phyloP scores from a whole-genome alignment of 805 yeast genomes.

The Babjeviella inositovora region DNA sequence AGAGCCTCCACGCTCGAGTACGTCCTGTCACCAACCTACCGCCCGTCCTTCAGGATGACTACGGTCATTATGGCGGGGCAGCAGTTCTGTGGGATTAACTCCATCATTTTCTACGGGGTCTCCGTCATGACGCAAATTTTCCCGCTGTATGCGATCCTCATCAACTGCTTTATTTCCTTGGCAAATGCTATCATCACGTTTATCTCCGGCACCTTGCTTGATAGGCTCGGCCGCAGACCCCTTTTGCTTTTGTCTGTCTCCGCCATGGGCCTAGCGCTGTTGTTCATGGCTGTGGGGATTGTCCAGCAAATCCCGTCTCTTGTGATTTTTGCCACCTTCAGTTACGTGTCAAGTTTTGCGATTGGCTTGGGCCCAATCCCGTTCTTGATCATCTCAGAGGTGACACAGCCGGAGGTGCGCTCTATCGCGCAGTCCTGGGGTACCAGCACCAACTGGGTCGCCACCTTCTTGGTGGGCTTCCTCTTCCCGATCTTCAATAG shows the following conservation, averaged over 20 bases:
- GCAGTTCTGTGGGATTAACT: conserved; percentile 86
- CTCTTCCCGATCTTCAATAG: conserved; percentile 61
- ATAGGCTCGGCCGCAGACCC: conserved; percentile 59
- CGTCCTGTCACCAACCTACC: conserved; percentile 30
- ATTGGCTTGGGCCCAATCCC: conserved; percentile 94
- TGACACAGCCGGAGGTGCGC: conserved; percentile 67
- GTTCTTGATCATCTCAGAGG: conserved; percentile 72
- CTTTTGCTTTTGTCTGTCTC: conserved; percentile 49
- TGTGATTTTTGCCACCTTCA: conserved; percentile 48
- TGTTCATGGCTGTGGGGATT: conserved; percentile 55
- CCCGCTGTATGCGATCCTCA: conserved; percentile 53
- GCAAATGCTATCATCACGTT: conserved; percentile 66
- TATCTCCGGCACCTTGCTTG: conserved; percentile 62
- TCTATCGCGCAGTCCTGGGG: conserved; percentile 91
- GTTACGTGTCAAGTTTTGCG: conserved; percentile 77
- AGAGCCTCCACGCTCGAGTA: no score
- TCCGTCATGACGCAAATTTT: conserved; percentile 56
- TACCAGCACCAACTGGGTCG: conserved; percentile 79
- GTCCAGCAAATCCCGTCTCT: conserved; percentile 22
- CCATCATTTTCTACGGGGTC: conserved; percentile 89
- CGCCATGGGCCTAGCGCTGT: conserved; percentile 52
- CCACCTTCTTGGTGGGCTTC: conserved; percentile 72
- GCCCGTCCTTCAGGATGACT: conserved; percentile 46
- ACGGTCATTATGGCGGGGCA: conserved; percentile 68
- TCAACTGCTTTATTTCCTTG: conserved; percentile 65